Evolutionary conservation across 169 alveolate species (phyloP).

Genomic region (Besnoitia besnoiti): DNA sequence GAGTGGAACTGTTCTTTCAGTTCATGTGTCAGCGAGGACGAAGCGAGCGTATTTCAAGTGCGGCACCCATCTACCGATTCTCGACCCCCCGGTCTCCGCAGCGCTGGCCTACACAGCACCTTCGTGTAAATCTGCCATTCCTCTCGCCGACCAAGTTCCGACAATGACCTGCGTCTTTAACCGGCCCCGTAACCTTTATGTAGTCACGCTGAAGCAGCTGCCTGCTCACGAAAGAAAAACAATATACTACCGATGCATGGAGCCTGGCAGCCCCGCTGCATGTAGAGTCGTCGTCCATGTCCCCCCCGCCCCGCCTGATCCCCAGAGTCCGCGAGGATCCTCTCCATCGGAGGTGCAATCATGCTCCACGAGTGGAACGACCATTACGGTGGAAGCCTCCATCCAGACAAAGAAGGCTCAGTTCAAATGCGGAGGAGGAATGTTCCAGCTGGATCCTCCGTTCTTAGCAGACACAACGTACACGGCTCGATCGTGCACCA

Average conservation of each 20-base stretch:
- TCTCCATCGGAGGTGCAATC: background rate
- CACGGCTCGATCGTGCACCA: constrained; percentile 21
- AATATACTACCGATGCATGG: background rate
- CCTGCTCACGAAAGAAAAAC: background rate
- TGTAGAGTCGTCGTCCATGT: constrained; percentile 12
- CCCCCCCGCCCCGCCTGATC: background rate
- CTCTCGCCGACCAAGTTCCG: background rate
- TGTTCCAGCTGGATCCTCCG: constrained; percentile 37
- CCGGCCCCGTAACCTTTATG: background rate
- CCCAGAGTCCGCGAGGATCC: background rate
- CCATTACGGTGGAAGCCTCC: background rate
- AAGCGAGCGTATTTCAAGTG: background rate
- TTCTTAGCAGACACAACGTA: background rate
- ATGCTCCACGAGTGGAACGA: background rate
- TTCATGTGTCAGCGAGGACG: constrained; percentile 26
- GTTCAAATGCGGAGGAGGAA: constrained; percentile 24
- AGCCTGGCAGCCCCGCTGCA: background rate
- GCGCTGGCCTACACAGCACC: background rate
- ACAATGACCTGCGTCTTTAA: background rate
- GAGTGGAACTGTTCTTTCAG: background rate
- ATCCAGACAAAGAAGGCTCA: background rate
- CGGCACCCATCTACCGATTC: background rate
- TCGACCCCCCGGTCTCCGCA: background rate
- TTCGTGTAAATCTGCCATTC: background rate
- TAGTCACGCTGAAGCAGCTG: background rate